Percentiles rank a stretch among this genome's conserved stretches.
Conservation (phyloP, 2,329 filamentous ascomycete species). For the Fusarium buharicum region DNA sequence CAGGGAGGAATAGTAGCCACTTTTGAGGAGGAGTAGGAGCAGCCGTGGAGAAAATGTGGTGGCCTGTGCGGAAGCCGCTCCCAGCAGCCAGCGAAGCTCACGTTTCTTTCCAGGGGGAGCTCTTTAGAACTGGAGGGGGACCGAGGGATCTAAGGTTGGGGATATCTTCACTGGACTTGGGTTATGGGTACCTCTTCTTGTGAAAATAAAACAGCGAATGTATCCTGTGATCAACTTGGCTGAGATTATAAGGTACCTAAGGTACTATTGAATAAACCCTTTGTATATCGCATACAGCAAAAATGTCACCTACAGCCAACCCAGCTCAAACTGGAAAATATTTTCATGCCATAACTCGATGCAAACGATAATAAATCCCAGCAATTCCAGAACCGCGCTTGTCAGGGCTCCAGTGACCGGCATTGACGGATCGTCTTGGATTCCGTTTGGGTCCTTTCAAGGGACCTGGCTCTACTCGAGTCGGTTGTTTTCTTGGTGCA, state of each 20-base stretch:
- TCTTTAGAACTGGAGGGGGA: slow-evolving; percentile 18
- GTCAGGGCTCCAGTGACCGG: slow-evolving; percentile 38
- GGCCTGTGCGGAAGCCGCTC: slow-evolving; percentile 33
- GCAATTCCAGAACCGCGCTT: slow-evolving; percentile 40
- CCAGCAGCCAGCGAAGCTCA: slow-evolving; percentile 11
- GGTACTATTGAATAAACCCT: no score
- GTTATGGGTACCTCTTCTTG: no score
- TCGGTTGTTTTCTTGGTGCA: not conserved
- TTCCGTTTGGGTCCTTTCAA: slow-evolving; percentile 18
- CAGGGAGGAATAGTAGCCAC: slow-evolving; percentile 27
- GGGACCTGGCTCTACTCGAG: slow-evolving; percentile 7
- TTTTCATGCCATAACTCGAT: not conserved
- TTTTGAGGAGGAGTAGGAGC: not conserved
- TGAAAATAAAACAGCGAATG: no score
- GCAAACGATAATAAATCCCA: slow-evolving; percentile 6
- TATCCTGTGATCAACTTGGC: no score
- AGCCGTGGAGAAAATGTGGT: slow-evolving; percentile 26
- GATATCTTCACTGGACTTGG: not conserved
- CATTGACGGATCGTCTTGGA: slow-evolving; percentile 33
- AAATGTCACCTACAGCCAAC: no score
- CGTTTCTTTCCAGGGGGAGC: slow-evolving; percentile 27
- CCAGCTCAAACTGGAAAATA: no score
- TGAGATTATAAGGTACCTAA: no score
- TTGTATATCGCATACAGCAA: no score
- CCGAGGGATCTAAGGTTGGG: no score